Percentiles rank a stretch among this genome's conserved stretches.
phyloP scores from a whole-genome alignment of 495 filamentous ascomycete genomes.

The Margaritispora aquatica region DNA sequence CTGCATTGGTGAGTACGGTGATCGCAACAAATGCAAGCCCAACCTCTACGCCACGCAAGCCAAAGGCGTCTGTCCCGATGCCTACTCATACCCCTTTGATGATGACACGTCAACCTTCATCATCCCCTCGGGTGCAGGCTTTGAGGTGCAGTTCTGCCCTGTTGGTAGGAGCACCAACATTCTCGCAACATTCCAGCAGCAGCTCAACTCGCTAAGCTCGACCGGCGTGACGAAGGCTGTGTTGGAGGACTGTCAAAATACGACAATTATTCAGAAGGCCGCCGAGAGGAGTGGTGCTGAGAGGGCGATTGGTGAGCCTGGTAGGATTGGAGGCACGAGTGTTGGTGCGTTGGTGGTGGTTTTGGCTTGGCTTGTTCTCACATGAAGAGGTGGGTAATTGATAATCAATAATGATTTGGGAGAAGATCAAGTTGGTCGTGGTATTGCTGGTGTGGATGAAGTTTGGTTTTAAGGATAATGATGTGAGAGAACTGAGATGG shows the following conservation, averaged over 20 bases:
- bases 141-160: slow-evolving; percentile 73
- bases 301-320: slow-evolving; percentile 5
- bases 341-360: slow-evolving; percentile 22
- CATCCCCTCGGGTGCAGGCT: slow-evolving; percentile 63
- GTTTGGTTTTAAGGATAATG: neutral
- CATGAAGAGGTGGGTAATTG: too few species aligned
- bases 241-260: slow-evolving; percentile 16
- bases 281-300: slow-evolving; percentile 9
- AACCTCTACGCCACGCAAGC: slow-evolving; percentile 54
- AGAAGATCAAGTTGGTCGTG: neutral
- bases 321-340: slow-evolving; percentile 7
- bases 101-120: slow-evolving; percentile 71
- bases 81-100: slow-evolving; percentile 76
- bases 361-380: slow-evolving; percentile 20
- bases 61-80: slow-evolving; percentile 74
- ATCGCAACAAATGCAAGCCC: slow-evolving; percentile 51
- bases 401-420: neutral
- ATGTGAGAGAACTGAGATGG: neutral
- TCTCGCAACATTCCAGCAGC: slow-evolving; percentile 39
- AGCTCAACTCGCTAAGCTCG: slow-evolving; percentile 28
- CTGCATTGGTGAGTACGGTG: slow-evolving; percentile 58
- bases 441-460: too few species aligned
- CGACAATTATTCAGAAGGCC: slow-evolving; percentile 19
- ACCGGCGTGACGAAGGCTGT: slow-evolving; percentile 10
- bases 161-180: slow-evolving; percentile 64